Percentiles rank a stretch among this genome's conserved stretches.
phyloP scores from a whole-genome alignment of 2,329 filamentous ascomycete species.

The Aspergillus neotritici region DNA sequence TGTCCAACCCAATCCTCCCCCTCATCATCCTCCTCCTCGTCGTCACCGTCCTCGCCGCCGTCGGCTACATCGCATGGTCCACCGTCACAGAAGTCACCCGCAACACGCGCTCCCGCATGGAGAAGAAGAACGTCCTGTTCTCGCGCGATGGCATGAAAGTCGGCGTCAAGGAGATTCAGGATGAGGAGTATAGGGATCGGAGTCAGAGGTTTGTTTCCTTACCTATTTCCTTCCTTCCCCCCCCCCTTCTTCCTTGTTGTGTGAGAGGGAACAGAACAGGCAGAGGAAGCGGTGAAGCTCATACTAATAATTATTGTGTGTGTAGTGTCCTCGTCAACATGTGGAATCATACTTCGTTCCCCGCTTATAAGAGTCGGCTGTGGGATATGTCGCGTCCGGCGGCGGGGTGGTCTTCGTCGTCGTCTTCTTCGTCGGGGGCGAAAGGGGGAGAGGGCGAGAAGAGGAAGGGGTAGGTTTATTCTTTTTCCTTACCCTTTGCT shows the following conservation, averaged over 20 bases:
- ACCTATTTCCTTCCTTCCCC: neutral
- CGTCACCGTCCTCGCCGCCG: constrained; percentile 45
- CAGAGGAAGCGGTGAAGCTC: neutral
- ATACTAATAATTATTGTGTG: neutral
- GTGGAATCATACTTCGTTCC: constrained; percentile 45
- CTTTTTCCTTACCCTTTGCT: neutral
- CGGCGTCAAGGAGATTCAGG: constrained; percentile 52
- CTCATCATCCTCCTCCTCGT: constrained; percentile 53
- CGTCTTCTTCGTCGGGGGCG: neutral
- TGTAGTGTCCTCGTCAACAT: constrained; percentile 44
- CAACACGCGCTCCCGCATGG: constrained; percentile 55
- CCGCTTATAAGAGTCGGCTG: constrained; percentile 42
- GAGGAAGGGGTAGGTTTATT: constrained; percentile 22
- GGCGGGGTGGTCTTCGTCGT: constrained; percentile 1
- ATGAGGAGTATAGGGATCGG: constrained; percentile 55
- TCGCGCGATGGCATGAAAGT: constrained; percentile 58
- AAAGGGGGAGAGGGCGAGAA: constrained; percentile 18
- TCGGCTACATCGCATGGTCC: constrained; percentile 54
- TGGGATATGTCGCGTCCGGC: constrained; percentile 32
- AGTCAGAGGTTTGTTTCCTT: constrained; percentile 48
- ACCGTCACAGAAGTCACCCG: constrained; percentile 55
- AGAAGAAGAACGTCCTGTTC: constrained; percentile 58
- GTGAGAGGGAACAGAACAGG: neutral
- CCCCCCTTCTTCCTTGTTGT: neutral
- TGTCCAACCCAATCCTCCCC: constrained; percentile 43